Base-by-base conservation (phyloP, 2,329 filamentous ascomycete genomes). In the Harringtonia aguacate region DNA sequence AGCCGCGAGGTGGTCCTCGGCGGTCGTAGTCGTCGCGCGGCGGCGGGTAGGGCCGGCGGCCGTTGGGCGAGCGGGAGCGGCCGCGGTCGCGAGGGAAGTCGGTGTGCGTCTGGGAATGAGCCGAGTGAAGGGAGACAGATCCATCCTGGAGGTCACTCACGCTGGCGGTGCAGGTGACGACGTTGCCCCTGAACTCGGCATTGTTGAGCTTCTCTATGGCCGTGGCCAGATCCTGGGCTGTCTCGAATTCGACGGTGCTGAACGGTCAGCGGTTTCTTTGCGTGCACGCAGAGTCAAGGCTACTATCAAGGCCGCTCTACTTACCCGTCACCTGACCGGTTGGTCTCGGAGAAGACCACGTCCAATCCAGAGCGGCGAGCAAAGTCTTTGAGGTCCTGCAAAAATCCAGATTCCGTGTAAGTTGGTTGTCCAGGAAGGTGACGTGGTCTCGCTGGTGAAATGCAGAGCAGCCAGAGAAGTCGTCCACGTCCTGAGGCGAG, bases 311-410 rank as follows among this genome's bases (percentile, higher is more conserved):
- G n/a, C n/a, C n/a, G 6, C 72, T 84, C 67, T 67, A 90, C 90
- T 77, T 85, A 86, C 53, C 88, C 87, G 62, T 94, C 87, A 53
- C 84, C 84, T 61, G 94, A 89, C 58, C 90, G 88, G 56, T 82
- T 84, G 48, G 94, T 94, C 69, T 98, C 92, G 53, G 89, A 95
- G 65, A 95, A 98, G 58, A 98, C 92, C 53, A 98, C 92, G 64
- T 97, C 92, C 65, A 95, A 78, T 66, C 88, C 88, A 64, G 90
- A 94, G 66, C 94, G 86, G 62, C 92, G 88, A 50, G 92, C 92
- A 68, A 98, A 98, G 66, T 98, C 92, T 85, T 98, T 98, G 44
- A 98, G 81, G 68, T 98, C 92, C 92, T 98, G 88, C 44, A n/a
- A n/a, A n/a, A 69, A 81, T 71, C 75, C 75, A 80, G 74, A 75